phyloP scores from a whole-genome alignment of 768 basidiomycete species.

The Albatrellus ellisii region DNA sequence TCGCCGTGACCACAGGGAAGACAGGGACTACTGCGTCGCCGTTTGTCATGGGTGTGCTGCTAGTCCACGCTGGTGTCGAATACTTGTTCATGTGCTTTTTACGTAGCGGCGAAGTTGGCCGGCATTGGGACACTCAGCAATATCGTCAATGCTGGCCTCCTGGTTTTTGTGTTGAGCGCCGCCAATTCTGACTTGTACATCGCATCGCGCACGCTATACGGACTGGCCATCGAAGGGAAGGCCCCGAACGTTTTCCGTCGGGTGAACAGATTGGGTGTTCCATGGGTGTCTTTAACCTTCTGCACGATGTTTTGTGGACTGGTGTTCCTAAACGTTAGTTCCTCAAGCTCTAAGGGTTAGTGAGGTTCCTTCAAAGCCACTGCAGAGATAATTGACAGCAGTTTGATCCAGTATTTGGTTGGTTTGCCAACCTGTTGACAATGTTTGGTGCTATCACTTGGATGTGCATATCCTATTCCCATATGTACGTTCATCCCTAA shows the following conservation, averaged over 20 bases:
- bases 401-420: constrained; percentile 24
- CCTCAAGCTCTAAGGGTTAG: constrained; percentile 37
- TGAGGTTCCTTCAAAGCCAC: too few species aligned
- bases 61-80: background rate
- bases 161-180: constrained; percentile 50
- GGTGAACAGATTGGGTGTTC: constrained; percentile 23
- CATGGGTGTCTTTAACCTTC: constrained; percentile 30
- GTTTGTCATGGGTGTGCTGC: constrained; percentile 37
- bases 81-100: background rate
- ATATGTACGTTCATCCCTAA: constrained; percentile 33
- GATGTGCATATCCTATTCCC: constrained; percentile 40
- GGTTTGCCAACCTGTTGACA: constrained; percentile 28
- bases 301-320: constrained; percentile 43
- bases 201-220: constrained; percentile 34
- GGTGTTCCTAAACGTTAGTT: constrained; percentile 43
- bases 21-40: constrained; percentile 47
- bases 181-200: constrained; percentile 53
- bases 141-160: constrained; percentile 50
- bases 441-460: constrained; percentile 27
- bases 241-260: constrained; percentile 28
- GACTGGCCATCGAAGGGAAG: constrained; percentile 33
- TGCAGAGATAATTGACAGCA: too few species aligned
- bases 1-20: constrained; percentile 26
- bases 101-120: constrained; percentile 27
- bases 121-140: constrained; percentile 48